A percentile compares a stretch with the other conserved stretches of the same genome.
These are phyloP conservation scores for Amanita exitialis DNA, from an alignment of 768 basidiomycete species.

Conservation along the genomic window DNA sequence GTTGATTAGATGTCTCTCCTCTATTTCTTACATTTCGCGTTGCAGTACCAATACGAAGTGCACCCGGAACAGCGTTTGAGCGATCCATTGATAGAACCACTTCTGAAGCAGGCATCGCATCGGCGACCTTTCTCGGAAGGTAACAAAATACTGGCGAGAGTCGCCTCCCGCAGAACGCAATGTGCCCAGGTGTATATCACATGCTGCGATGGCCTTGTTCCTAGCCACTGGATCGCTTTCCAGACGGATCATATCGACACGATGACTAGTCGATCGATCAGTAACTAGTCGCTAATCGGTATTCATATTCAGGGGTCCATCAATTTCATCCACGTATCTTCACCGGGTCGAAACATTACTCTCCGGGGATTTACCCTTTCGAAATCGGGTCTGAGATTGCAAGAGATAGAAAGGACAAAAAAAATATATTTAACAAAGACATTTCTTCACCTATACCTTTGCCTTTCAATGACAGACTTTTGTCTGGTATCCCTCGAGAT, in stretches of 20 bases:
- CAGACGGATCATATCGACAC: conserved; percentile 25
- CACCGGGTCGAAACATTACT: too few relatives aligned
- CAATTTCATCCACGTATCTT: too few relatives aligned
- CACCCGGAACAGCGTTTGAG: conserved; percentile 60
- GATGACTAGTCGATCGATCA: too few relatives aligned
- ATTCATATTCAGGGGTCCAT: too few relatives aligned
- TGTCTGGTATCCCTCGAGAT: conserved; percentile 62
- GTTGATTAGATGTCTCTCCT: background rate
- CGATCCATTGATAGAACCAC: conserved; percentile 15
- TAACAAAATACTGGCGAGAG: conserved; percentile 41
- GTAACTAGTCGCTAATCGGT: too few relatives aligned
- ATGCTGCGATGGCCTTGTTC: conserved; percentile 36
- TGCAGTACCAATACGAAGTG: conserved; percentile 67
- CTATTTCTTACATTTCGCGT: conserved; percentile 39
- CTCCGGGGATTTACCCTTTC: too few relatives aligned
- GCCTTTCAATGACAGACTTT: conserved; percentile 69
- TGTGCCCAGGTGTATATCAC: conserved; percentile 33
- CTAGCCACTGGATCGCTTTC: conserved; percentile 38
- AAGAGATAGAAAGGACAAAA: background rate
- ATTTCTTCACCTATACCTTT: conserved; percentile 44
- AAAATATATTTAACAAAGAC: background rate
- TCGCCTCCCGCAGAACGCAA: conserved; percentile 31
- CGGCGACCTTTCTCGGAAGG: conserved; percentile 48
- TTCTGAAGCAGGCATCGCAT: conserved; percentile 55
- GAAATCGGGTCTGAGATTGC: too few relatives aligned